Conservation (phyloP, 78 protist species). For the Planoprotostelium fungivorum region DNA sequence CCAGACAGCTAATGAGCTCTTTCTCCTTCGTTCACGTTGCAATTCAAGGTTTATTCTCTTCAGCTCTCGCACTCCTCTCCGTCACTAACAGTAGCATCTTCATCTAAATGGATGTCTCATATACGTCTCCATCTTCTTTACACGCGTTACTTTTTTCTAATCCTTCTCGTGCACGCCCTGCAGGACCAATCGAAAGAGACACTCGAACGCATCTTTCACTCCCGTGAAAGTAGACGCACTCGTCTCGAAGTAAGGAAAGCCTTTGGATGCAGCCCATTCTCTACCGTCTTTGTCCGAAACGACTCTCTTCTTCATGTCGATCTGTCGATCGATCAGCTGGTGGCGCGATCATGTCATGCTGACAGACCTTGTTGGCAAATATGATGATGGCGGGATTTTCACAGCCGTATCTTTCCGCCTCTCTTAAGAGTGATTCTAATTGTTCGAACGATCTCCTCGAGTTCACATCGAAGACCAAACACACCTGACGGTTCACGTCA, state of each 20-base stretch:
- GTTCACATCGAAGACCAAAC: conserved; percentile 57
- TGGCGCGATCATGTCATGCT: not conserved
- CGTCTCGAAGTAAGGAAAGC: conserved; percentile 43
- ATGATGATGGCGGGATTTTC: not conserved
- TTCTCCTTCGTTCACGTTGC: too few relatives aligned
- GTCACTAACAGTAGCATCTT: too few relatives aligned
- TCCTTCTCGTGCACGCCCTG: not conserved
- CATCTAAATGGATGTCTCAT: too few relatives aligned
- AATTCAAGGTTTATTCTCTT: too few relatives aligned
- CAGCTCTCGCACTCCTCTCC: too few relatives aligned
- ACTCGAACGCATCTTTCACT: conserved; percentile 21
- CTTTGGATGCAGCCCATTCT: conserved; percentile 20
- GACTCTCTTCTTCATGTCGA: not conserved
- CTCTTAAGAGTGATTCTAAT: conserved; percentile 32
- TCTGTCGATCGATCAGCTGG: not conserved
- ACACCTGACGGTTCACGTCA: not conserved
- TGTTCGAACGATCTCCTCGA: conserved; percentile 6
- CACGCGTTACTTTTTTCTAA: too few relatives aligned
- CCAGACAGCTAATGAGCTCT: too few relatives aligned
- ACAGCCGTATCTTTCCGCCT: conserved; percentile 35
- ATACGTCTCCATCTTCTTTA: too few relatives aligned
- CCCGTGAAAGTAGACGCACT: conserved; percentile 26
- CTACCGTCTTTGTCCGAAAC: conserved; percentile 37
- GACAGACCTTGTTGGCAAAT: conserved; percentile 56
- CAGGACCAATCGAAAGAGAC: not conserved